Conservation (phyloP, 768 basidiomycete genomes). For the Peribolospora kevripleyi region DNA sequence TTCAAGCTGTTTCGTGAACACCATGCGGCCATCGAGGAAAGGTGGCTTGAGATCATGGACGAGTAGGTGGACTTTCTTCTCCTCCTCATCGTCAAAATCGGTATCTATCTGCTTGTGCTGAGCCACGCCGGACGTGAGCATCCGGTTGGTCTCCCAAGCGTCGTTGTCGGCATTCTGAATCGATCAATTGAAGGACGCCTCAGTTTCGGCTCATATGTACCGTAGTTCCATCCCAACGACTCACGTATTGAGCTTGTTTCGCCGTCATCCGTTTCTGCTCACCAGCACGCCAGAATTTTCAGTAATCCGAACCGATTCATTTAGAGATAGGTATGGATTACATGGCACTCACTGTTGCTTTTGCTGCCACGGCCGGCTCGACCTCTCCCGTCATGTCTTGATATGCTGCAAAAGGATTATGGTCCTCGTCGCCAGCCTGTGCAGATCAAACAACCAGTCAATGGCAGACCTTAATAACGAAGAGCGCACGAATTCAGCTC, state of each 20-base stretch:
- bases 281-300: not conserved
- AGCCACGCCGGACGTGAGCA: conserved; percentile 84
- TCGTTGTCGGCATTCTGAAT: conserved; percentile 86
- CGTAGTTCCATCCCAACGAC: not conserved
- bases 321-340: no score
- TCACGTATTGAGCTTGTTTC: conserved; percentile 64
- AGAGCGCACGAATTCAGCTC: not conserved
- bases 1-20: conserved; percentile 88
- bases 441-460: not conserved
- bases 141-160: conserved; percentile 93
- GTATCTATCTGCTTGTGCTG: conserved; percentile 38
- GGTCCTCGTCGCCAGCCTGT: conserved; percentile 52
- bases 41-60: conserved; percentile 93
- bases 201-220: no score
- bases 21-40: conserved; percentile 84
- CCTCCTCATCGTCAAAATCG: conserved; percentile 87
- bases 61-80: conserved; percentile 77
- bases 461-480: no score
- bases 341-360: no score
- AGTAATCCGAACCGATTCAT: no score
- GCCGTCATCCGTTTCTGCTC: conserved; percentile 66
- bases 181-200: no score
- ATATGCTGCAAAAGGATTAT: conserved; percentile 78
- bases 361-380: no score
- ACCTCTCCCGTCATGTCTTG: conserved; percentile 30